phyloP scores from a whole-genome alignment of 1,139 yeast species.

The Kluyveromyces sp. region DNA sequence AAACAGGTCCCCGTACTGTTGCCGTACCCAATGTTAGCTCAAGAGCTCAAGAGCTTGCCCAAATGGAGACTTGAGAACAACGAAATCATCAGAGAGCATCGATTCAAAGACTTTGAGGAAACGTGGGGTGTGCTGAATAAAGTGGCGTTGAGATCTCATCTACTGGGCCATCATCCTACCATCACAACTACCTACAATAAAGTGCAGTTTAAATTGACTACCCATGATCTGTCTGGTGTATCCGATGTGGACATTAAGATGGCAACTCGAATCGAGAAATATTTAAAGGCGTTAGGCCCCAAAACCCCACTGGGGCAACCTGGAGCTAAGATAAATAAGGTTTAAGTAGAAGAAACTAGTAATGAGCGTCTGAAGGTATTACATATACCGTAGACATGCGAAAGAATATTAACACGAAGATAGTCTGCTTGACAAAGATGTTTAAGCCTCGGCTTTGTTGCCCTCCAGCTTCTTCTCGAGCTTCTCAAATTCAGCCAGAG shows the following conservation, averaged over 20 bases:
- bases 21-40: conserved; percentile 11
- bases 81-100: conserved; percentile 33
- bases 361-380: too few relatives aligned
- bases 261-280: conserved; percentile 47
- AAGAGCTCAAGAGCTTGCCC: conserved; percentile 10
- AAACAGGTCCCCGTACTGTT: conserved; percentile 22
- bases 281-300: conserved; percentile 19
- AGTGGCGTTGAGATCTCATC: conserved; percentile 55
- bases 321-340: neutral
- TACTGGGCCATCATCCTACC: conserved; percentile 67
- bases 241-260: conserved; percentile 53
- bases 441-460: conserved; percentile 2
- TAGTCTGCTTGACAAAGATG: neutral
- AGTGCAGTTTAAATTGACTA: conserved; percentile 51
- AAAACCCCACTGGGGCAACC: neutral
- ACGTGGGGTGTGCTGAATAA: conserved; percentile 64
- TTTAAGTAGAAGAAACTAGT: neutral
- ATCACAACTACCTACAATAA: conserved; percentile 56
- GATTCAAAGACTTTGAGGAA: conserved; percentile 45
- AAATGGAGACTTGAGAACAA: conserved; percentile 18
- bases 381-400: too few relatives aligned
- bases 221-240: conserved; percentile 59
- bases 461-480: conserved; percentile 26
- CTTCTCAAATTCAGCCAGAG: conserved; percentile 31
- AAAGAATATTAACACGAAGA: neutral